These are phyloP conservation scores for Aspergillus ruber DNA, from an alignment of 2,329 filamentous ascomycete genomes.

Conservation along the genomic window DNA sequence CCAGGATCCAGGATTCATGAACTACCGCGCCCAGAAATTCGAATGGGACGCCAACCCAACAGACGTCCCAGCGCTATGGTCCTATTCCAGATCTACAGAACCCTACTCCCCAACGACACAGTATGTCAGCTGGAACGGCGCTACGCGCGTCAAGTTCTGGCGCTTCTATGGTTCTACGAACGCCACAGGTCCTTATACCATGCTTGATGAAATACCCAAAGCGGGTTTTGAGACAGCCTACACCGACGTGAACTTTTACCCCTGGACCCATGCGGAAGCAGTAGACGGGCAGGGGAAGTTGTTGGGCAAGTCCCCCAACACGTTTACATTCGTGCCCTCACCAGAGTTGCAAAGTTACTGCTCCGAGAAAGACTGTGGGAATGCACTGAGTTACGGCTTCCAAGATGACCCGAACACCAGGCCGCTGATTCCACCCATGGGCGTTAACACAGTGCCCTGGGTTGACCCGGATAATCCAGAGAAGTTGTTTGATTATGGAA, in stretches of 20 bases:
- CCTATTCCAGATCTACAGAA: conserved; percentile 26
- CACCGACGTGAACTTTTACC: conserved; percentile 21
- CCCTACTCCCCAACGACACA: conserved; percentile 22
- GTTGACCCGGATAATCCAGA: conserved; percentile 22
- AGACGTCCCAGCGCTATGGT: conserved; percentile 36
- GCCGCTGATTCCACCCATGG: conserved; percentile 23
- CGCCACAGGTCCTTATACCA: conserved; percentile 23
- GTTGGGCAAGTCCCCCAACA: conserved; percentile 26
- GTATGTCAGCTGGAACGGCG: conserved; percentile 39
- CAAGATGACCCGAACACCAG: conserved; percentile 20
- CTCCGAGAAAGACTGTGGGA: conserved; percentile 21
- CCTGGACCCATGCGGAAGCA: conserved; percentile 31
- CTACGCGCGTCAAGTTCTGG: conserved; percentile 32
- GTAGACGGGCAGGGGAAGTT: conserved; percentile 25
- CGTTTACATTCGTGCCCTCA: conserved; percentile 33
- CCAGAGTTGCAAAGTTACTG: conserved; percentile 27
- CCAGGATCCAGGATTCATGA: conserved; percentile 28
- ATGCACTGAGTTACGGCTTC: conserved; percentile 23
- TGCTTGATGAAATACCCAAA: conserved; percentile 25
- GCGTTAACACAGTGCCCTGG: conserved; percentile 29
- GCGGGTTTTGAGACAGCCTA: conserved; percentile 36
- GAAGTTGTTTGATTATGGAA: conserved; percentile 12
- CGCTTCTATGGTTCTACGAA: conserved; percentile 28
- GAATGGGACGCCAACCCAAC: conserved; percentile 36
- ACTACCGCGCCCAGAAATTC: conserved; percentile 38